Conservation (phyloP, 306 rosid species). For the Carpinus viminea region DNA sequence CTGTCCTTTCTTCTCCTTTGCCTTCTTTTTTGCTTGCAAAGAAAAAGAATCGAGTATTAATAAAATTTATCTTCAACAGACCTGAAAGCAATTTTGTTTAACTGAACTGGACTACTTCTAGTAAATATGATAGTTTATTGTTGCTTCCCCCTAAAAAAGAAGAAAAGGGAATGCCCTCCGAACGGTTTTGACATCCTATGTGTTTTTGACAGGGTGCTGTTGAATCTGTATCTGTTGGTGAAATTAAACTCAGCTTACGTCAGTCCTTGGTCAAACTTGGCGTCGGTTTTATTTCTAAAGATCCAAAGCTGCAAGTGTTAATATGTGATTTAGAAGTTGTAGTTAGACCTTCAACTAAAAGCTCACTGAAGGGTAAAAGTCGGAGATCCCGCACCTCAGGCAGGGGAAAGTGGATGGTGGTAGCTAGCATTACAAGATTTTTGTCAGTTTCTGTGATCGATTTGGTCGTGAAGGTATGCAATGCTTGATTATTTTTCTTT, state of each 20-base stretch:
- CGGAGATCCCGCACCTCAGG: slow-evolving; percentile 75
- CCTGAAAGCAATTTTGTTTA: background rate
- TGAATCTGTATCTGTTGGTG: slow-evolving; percentile 93
- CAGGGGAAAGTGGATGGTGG: slow-evolving; percentile 92
- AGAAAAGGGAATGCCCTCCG: background rate
- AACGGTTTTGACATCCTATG: background rate
- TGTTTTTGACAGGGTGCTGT: slow-evolving; percentile 69
- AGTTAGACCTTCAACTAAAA: slow-evolving; percentile 78
- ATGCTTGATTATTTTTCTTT: slow-evolving; percentile 4
- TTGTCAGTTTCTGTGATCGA: slow-evolving; percentile 86
- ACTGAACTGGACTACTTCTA: background rate
- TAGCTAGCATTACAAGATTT: slow-evolving; percentile 85
- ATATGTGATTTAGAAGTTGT: slow-evolving; percentile 92
- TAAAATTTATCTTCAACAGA: background rate
- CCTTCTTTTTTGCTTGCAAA: background rate
- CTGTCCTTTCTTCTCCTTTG: background rate
- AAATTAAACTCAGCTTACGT: slow-evolving; percentile 89
- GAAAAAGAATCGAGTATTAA: background rate
- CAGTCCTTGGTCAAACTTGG: slow-evolving; percentile 89
- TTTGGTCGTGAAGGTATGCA: slow-evolving; percentile 83
- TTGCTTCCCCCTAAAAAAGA: background rate
- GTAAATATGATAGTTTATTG: background rate
- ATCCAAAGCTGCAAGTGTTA: slow-evolving; percentile 90
- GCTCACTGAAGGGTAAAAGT: slow-evolving; percentile 48
- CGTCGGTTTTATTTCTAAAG: slow-evolving; percentile 84